Evolutionary conservation across 2,329 filamentous ascomycete genomes (phyloP).

Genomic region (Fusarium albosuccineum): DNA sequence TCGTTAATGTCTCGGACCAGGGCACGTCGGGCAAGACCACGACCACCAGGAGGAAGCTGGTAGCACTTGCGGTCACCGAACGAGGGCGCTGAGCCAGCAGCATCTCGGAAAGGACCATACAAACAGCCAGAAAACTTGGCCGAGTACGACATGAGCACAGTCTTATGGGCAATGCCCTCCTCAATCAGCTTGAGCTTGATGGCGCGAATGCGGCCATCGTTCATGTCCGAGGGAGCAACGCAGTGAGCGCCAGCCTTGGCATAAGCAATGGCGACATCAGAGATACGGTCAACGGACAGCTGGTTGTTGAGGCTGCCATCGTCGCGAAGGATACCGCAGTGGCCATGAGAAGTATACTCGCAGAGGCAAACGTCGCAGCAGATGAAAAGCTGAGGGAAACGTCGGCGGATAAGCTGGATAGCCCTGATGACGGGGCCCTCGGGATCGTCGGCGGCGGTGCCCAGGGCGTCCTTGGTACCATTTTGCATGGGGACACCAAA

Average conservation of each 20-base stretch:
- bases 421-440: constrained; percentile 89
- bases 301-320: constrained; percentile 94
- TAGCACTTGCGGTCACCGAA: constrained; percentile 98
- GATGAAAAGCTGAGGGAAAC: constrained; percentile 93
- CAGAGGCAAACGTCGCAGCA: constrained; percentile 95
- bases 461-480: constrained; percentile 88
- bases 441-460: constrained; percentile 92
- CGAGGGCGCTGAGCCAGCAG: constrained; percentile 88
- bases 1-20: constrained; percentile 92
- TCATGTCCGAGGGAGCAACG: constrained; percentile 98
- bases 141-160: constrained; percentile 96
- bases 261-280: constrained; percentile 97
- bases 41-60: constrained; percentile 92
- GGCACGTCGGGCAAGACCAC: constrained; percentile 90
- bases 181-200: constrained; percentile 99
- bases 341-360: constrained; percentile 98
- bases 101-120: constrained; percentile 97
- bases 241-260: constrained; percentile 96
- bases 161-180: constrained; percentile 89
- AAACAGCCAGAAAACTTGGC: constrained; percentile 98
- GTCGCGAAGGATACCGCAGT: constrained; percentile 95
- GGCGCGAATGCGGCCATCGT: constrained; percentile 94
- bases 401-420: constrained; percentile 85
- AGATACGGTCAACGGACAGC: constrained; percentile 92
- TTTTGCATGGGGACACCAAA: constrained; percentile 92